Base-by-base conservation (phyloP, 371 early-diverging fungal genomes). In the Saksenaea vasiformis region DNA sequence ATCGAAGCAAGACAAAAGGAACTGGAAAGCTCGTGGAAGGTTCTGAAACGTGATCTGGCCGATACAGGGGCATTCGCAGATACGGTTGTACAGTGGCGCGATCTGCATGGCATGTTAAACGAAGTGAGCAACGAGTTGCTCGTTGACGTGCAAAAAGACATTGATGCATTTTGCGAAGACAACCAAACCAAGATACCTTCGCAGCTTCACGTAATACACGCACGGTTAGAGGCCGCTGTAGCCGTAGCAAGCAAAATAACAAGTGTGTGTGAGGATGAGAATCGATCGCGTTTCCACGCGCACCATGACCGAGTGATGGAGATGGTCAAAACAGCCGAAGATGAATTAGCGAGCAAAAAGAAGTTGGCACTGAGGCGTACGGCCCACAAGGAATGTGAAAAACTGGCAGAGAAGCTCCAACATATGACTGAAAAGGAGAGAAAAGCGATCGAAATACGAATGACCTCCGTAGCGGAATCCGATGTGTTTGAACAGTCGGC, bases 101-200 rank as follows among this genome's bases (percentile, higher is more conserved):
- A 64, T 14, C 26, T 63, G 27, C 64, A 63, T 47, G 22, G 35
- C 7, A 63, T 39, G 47, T 47, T 63, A 36, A 17, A 41, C 13
- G 27, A 31, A n/a, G 56, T 63, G 13, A 31, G 47, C 15, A 31
- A 14, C 15, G 41, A 47, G 0, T 10, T 47, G 17, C 19, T 47
- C 7, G 51, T 47, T 3, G 22, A 11, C 24, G 9, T 47, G 22
- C 8, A 47, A 22, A 22, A 22, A 11, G 24, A 10, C 10, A 47
- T 47, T 10, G 51, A 17, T 47, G 19, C n/a, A 47, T 22, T 47
- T 47, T n/a, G 22, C 17, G 22, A 47, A 22, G 51, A 47, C 22
- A 22, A 47, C 22, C 17, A 47, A 10, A 47, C 51, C 2, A 47
- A 47, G 10, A 47, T 47, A 3, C 5, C 51, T 22, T 17, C 22